Evolutionary conservation across 2,329 filamentous ascomycete species (phyloP), one percentile per base, ranked within the genome.

Genomic region (Fusarium sp.): DNA sequence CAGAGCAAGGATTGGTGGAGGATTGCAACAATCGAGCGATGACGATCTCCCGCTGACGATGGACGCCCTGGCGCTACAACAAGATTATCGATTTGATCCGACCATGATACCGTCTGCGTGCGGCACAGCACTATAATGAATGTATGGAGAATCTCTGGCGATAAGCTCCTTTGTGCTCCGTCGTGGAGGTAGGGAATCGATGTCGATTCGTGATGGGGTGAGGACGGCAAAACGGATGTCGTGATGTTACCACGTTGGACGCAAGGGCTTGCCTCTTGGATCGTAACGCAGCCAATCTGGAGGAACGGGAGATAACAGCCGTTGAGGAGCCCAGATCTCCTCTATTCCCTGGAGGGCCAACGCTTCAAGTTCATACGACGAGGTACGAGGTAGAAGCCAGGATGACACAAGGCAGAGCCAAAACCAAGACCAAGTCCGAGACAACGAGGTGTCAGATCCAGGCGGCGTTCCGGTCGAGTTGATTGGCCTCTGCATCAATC

Each of bases 41-140:
- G 65, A 56, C 65, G 65, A 68, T 68, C 65, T 68, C 65, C 65
- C 65, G 65, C 57, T 65, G 59, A 61, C 59, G 61, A 67, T 56
- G 52, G 61, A 67, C 54, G 52, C 42, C 53, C 53, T 46, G 48
- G 35, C 42, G 45, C 31, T 52, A 42, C 56, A 45, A 62, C 41
- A 44, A 57, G 63, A 62, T 66, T 55, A 45, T 56, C 57, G 55
- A 61, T 60, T 52, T 48, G 61, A 66, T 66, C 49, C 23, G 8
- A 25, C 23, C 4, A 25, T 25, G 49, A 19, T 19, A 19, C 19
- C 17, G 27, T 33, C 14, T 19, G 35, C 11, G 31, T 50, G 50
- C 46, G 50, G 50, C 50, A 53, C 50, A 29, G 23, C 3, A 14
- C 29, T 41, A 21, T 38, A 38, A 38, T 19, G 23, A 38, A 38